Conservation (phyloP, 148 eudicot species). For the Vaccinium darrowii region DNA sequence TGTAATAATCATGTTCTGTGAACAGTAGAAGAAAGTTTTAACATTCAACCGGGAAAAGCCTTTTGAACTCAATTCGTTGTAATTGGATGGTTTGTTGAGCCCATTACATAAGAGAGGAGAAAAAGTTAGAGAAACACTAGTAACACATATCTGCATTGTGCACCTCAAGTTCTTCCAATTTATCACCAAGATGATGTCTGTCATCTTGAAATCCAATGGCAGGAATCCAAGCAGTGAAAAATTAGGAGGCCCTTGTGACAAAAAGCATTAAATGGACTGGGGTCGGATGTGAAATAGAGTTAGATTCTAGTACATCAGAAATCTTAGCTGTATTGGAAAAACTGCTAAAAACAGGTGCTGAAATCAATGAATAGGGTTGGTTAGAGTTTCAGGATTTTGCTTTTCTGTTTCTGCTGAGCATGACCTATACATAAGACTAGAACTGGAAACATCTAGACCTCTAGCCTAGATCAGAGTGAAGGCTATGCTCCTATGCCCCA, state of each 20-base stretch:
- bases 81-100: background rate
- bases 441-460: background rate
- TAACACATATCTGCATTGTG: background rate
- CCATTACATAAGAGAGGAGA: background rate
- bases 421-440: background rate
- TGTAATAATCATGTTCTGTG: slow-evolving; percentile 33
- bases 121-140: background rate
- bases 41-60: background rate
- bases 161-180: background rate
- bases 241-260: background rate
- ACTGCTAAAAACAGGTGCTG: background rate
- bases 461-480: background rate
- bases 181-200: background rate
- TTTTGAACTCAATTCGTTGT: background rate
- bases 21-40: background rate
- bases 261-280: background rate
- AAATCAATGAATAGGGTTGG: background rate
- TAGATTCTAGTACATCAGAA: background rate
- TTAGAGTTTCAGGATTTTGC: background rate
- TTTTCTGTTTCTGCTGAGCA: background rate
- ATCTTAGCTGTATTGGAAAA: background rate
- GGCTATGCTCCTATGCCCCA: background rate
- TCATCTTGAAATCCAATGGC: background rate
- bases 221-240: background rate
- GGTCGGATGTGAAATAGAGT: background rate